Evolutionary conservation across 208 protist genomes (phyloP), one percentile per base, ranked within the genome.

Genomic region (Trypanosoma mega): DNA sequence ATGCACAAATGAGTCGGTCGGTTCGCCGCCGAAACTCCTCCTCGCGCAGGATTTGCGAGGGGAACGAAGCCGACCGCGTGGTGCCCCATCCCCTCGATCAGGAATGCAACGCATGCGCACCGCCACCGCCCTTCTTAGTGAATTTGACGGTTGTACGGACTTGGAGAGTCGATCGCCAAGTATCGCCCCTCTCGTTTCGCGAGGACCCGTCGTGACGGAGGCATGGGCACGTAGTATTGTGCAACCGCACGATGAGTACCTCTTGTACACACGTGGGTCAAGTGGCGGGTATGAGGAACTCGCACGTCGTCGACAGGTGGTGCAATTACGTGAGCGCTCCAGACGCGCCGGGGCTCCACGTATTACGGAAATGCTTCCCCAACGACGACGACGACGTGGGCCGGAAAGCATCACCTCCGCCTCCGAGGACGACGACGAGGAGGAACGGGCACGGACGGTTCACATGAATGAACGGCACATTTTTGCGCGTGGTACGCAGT

Each of bases 211-310:
- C 16, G 66, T 94, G 16, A 87, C 81, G 24, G 87, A 88, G 62
- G 76, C 70, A 58, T 94, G 87, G 87, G 59, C 87, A 2, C 80
- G 83, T 3, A 87, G 73, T 55, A 70, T 94, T 41, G 67, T 94
- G n/a, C 75, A 79, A 43, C 76, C 74, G 5, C 81, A 76, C 9
- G 87, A 94, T 48, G 83, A 94, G 65, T 71, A 80, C 27, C 60
- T 87, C 23, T 68, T 93, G 26, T 93, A 91, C 66, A 68, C 59
- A 12, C 20, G 63, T 36, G 21, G 57, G 24, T 41, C 23, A 48
- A 66, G 45, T 5, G 57, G 29, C 11, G 55, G 55, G 31, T 41
- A 51, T 62, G 52, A 64, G 55, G 20, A 51, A 51, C 3, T 47
- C 20, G 43, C 62, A 47, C 30, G 59, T 31, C 54, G 31, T 2